Percentiles rank a stretch among this genome's conserved stretches.
These are phyloP conservation scores for Maudiozyma pseudohumilis DNA, from an alignment of 805 yeast genomes.

Conservation along the genomic window DNA sequence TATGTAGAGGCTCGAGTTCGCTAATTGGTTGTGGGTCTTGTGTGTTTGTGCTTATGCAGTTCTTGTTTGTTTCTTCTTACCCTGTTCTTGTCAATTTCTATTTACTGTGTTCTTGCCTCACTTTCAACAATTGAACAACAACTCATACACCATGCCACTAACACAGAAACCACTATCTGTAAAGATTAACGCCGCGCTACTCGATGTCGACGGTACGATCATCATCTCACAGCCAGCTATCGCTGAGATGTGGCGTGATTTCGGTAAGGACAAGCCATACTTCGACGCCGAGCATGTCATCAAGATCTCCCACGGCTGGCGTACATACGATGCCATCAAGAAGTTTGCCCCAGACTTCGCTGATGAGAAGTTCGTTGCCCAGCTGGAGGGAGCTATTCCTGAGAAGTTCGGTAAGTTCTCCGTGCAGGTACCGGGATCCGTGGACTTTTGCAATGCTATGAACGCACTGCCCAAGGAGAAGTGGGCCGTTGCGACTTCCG, in stretches of 20 bases:
- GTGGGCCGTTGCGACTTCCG: constrained; percentile 87
- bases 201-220: constrained; percentile 83
- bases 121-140: too few relatives aligned
- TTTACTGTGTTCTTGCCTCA: too few relatives aligned
- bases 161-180: constrained; percentile 26
- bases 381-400: constrained; percentile 61
- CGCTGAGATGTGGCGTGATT: constrained; percentile 71
- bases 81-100: too few relatives aligned
- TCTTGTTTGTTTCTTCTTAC: too few relatives aligned
- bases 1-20: too few relatives aligned
- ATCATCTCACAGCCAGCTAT: constrained; percentile 77
- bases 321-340: constrained; percentile 70
- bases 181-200: constrained; percentile 42
- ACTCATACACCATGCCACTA: constrained; percentile 14
- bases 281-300: constrained; percentile 63
- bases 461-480: constrained; percentile 43
- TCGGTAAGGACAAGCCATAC: constrained; percentile 57
- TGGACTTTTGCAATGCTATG: constrained; percentile 47
- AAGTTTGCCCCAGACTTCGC: constrained; percentile 71
- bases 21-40: too few relatives aligned
- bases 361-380: constrained; percentile 49
- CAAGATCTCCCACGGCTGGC: constrained; percentile 70
- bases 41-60: too few relatives aligned
- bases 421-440: constrained; percentile 67
- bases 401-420: constrained; percentile 65